Conservation (phyloP, 2,329 filamentous ascomycete species). For the Cladophialophora carrionii region DNA sequence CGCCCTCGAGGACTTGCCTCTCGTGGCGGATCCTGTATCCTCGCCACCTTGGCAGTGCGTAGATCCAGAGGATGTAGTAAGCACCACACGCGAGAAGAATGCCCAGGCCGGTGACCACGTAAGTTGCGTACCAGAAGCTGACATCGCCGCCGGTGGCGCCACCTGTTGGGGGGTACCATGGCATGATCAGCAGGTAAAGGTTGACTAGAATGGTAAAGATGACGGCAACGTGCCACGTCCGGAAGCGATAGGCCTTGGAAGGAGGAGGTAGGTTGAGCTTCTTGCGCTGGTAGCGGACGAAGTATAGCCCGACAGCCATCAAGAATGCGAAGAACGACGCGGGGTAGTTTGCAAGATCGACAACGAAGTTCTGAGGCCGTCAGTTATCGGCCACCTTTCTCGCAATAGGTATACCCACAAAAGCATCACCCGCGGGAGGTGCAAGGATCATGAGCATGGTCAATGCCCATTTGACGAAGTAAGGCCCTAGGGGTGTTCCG, state of each 20-base stretch:
- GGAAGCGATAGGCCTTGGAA: constrained; percentile 48
- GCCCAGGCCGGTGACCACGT: constrained; percentile 65
- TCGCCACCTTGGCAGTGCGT: constrained; percentile 57
- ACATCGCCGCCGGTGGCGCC: constrained; percentile 66
- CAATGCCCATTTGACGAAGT: constrained; percentile 60
- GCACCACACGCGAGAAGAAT: constrained; percentile 59
- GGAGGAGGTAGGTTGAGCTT: constrained; percentile 52
- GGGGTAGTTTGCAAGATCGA: constrained; percentile 64
- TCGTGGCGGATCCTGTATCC: constrained; percentile 62
- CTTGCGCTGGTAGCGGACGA: constrained; percentile 60
- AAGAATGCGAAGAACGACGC: constrained; percentile 60
- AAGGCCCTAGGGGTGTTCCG: constrained; percentile 64
- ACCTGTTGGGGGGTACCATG: constrained; percentile 69
- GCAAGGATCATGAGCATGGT: constrained; percentile 65
- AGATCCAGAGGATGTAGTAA: constrained; percentile 65
- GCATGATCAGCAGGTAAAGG: constrained; percentile 67
- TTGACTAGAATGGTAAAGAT: constrained; percentile 64
- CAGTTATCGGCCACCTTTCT: not conserved
- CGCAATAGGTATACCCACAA: constrained; percentile 41
- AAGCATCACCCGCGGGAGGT: constrained; percentile 66
- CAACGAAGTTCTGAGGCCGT: constrained; percentile 50
- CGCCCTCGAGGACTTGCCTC: constrained; percentile 56
- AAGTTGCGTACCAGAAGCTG: constrained; percentile 74
- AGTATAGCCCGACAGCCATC: constrained; percentile 60
- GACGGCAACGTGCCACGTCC: constrained; percentile 62